Evolutionary conservation across 176 grass and related monocot species (phyloP).

Genomic region (Musa beccarii): DNA sequence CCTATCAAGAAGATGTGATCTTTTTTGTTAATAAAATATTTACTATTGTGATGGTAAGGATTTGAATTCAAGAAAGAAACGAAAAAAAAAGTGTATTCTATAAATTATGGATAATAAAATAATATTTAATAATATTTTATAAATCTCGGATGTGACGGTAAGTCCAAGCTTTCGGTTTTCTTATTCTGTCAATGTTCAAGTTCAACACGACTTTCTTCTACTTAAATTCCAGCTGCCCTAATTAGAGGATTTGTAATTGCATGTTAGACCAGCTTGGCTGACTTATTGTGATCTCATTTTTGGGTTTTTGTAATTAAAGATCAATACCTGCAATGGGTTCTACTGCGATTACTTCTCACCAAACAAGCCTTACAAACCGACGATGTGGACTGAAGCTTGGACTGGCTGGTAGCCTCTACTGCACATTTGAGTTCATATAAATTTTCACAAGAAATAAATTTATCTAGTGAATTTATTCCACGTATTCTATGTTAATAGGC

Average conservation of each 20-base stretch:
- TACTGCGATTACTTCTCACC: slow-evolving; percentile 90
- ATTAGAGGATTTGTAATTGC: not conserved
- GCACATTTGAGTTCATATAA: not conserved
- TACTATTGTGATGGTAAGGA: no score
- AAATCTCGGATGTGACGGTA: no score
- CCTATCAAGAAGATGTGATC: no score
- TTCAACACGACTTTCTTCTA: not conserved
- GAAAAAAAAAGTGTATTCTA: no score
- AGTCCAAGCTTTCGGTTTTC: no score
- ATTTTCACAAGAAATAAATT: not conserved
- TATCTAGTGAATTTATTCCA: not conserved
- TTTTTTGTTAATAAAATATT: no score
- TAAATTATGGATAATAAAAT: no score
- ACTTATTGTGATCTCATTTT: slow-evolving; percentile 1
- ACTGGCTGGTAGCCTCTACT: slow-evolving; percentile 50
- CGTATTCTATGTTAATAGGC: slow-evolving; percentile 31
- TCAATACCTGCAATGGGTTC: slow-evolving; percentile 91
- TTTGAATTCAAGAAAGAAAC: no score
- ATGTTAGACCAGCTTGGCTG: not conserved
- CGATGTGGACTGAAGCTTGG: slow-evolving; percentile 94
- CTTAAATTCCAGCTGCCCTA: no score
- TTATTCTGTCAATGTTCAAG: no score
- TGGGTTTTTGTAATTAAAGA: slow-evolving; percentile 30
- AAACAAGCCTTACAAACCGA: slow-evolving; percentile 55
- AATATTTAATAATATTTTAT: no score